phyloP scores from a whole-genome alignment of 495 filamentous ascomycete species.

The Aspergillus panamensis region DNA sequence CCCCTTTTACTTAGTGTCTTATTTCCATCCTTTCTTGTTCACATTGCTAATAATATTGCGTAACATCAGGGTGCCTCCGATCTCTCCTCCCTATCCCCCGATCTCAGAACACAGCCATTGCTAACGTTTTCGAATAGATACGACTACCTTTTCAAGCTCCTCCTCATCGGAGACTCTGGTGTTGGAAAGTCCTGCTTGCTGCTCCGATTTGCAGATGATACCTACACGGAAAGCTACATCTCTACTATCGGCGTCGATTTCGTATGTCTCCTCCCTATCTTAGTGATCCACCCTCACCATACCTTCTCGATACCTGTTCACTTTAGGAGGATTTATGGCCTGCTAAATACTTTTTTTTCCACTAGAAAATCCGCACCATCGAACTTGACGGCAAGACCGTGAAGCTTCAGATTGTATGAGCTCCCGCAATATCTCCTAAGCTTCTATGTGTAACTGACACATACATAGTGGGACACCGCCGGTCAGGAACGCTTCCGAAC shows the following conservation, averaged over 20 bases:
- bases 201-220: slow-evolving; percentile 96
- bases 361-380: slow-evolving; percentile 98
- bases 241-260: slow-evolving; percentile 99
- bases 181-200: slow-evolving; percentile 99
- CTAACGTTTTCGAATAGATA: slow-evolving; percentile 66
- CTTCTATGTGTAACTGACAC: slow-evolving; percentile 16
- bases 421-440: neutral
- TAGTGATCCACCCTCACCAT: slow-evolving; percentile 1
- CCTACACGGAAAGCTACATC: slow-evolving; percentile 99
- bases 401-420: slow-evolving; percentile 95
- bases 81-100: slow-evolving; percentile 4
- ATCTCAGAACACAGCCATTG: neutral
- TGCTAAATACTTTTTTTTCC: slow-evolving; percentile 22
- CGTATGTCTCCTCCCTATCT: slow-evolving; percentile 53
- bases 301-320: slow-evolving; percentile 2
- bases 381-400: slow-evolving; percentile 99
- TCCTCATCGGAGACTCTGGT: slow-evolving; percentile 99
- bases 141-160: slow-evolving; percentile 99
- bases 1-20: neutral
- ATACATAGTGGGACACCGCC: slow-evolving; percentile 88
- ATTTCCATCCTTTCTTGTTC: neutral
- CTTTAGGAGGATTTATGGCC: neutral
- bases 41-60: slow-evolving; percentile 6
- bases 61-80: slow-evolving; percentile 23
- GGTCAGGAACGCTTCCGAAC: slow-evolving; percentile 99